Evolutionary conservation across 805 yeast genomes (phyloP), one percentile per base, ranked within the genome.

Genomic region (Yamadazyma ubonensis): DNA sequence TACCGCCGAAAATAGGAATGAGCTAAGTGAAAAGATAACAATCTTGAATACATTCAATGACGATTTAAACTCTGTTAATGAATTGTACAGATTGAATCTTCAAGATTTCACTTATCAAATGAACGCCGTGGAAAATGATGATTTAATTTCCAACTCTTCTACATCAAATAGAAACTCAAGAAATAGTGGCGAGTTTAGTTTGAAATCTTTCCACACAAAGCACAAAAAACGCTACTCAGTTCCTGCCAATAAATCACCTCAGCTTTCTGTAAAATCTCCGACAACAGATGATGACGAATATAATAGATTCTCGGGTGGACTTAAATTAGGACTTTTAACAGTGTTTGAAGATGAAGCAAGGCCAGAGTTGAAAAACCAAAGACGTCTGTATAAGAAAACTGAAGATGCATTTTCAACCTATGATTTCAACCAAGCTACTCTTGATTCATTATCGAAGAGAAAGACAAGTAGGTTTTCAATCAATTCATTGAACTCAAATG

Each of bases 391-490:
- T 9, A 37, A 30, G 25, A 37, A 16, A n/a, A 12, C 46, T 35
- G 66, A 61, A 34, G 66, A 58, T 33, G 54, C 16, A 41, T 50
- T 6, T 17, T 48, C 10, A 55, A 19, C 29, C 3, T 36, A 51
- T 33, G 70, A 61, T 4, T 67, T 56, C 45, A 65, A 68, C 39
- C 65, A 59, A 45, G 47, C 55, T 3, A 57, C 74, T 3, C 50
- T 67, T 6, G 73, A 68, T 29, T 58, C 64, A 12, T 48, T 67
- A 27, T 63, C 70, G 1, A 56, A 46, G 29, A 37, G 42, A 14
- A 42, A 42, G 20, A 74, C 12, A 4, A 82, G 77, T 41, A 74
- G 81, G 33, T 79, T 75, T 42, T 76, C 86, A 6, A 46, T 66
- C 67, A 75, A 36, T 54, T 84, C 56, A 40, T 70, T 45, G 67